Percentiles rank a stretch among this genome's conserved stretches.
Conservation (phyloP, 495 filamentous ascomycete genomes). For the Hyaloscypha hepaticicola region DNA sequence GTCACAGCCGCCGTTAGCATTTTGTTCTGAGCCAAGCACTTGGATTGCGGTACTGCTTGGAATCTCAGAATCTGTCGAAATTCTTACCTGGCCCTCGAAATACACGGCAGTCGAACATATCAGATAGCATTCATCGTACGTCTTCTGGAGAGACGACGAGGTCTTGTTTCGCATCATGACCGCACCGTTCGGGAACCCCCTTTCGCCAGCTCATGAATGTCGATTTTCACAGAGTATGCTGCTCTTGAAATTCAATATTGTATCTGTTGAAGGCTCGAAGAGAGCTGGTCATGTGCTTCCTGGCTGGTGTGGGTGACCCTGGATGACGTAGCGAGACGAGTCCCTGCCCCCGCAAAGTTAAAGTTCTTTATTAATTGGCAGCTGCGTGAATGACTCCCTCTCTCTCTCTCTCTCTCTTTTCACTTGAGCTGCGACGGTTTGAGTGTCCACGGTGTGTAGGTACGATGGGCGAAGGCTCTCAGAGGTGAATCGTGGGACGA, state of each 20-base stretch:
- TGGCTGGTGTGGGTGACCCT: neutral
- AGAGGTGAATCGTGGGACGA: too few relatives aligned
- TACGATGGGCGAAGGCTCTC: too few relatives aligned
- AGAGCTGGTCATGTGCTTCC: slow-evolving; percentile 13
- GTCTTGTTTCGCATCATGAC: slow-evolving; percentile 72
- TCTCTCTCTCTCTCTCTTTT: too few relatives aligned
- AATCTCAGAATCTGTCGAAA: neutral
- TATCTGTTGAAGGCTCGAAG: neutral
- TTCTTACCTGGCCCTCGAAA: slow-evolving; percentile 80
- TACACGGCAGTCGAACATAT: slow-evolving; percentile 94
- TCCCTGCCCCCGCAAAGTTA: neutral
- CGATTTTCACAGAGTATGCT: neutral
- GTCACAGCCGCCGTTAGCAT: neutral
- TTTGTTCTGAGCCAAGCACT: neutral
- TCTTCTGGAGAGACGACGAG: slow-evolving; percentile 85
- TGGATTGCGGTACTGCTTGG: neutral
- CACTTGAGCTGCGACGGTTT: too few relatives aligned
- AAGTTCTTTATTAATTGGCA: neutral
- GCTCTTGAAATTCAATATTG: neutral
- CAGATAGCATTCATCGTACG: slow-evolving; percentile 93
- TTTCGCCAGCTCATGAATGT: slow-evolving; percentile 18
- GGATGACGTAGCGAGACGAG: slow-evolving; percentile 2
- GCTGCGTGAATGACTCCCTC: neutral
- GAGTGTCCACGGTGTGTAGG: too few relatives aligned
- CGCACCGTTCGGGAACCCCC: slow-evolving; percentile 6